These are phyloP conservation scores for Lojkania enalia DNA, from an alignment of 2,329 filamentous ascomycete genomes.

Conservation along the genomic window DNA sequence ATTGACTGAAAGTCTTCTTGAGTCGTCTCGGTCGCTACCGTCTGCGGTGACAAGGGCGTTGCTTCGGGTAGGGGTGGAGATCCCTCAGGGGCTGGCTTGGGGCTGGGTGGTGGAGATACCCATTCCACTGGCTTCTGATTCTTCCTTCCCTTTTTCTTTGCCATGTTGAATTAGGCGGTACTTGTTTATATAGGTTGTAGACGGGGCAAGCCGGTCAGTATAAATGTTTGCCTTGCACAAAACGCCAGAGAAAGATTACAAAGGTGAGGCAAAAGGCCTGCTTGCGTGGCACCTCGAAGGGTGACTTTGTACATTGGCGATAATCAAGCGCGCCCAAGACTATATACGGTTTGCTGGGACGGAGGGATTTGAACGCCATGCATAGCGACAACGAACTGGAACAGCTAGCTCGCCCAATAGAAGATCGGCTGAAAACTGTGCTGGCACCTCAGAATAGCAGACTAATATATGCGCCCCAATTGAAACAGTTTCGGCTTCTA, in stretches of 20 bases:
- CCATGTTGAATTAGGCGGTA: constrained; percentile 30
- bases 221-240: constrained; percentile 32
- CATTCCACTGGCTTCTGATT: constrained; percentile 35
- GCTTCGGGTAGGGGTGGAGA: constrained; percentile 20
- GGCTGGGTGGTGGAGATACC: constrained; percentile 32
- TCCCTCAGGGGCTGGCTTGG: constrained; percentile 26
- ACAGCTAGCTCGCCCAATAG: constrained; percentile 35
- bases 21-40: constrained; percentile 20
- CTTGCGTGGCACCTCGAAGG: constrained; percentile 44
- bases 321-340: constrained; percentile 38
- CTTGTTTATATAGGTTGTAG: constrained; percentile 28
- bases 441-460: constrained; percentile 35
- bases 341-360: constrained; percentile 39
- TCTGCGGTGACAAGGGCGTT: constrained; percentile 22
- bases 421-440: constrained; percentile 33
- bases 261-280: constrained; percentile 34
- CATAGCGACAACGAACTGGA: constrained; percentile 34
- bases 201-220: constrained; percentile 16
- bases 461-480: constrained; percentile 40
- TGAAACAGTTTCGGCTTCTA: constrained; percentile 28
- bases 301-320: constrained; percentile 33
- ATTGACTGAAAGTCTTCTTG: constrained; percentile 22
- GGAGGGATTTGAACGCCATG: constrained; percentile 31
- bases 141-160: constrained; percentile 38
- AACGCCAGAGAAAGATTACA: constrained; percentile 19